A percentile compares a stretch with the other conserved stretches of the same genome.
phyloP scores from a whole-genome alignment of 2,329 filamentous ascomycete species.

The Colletotrichum sp. region DNA sequence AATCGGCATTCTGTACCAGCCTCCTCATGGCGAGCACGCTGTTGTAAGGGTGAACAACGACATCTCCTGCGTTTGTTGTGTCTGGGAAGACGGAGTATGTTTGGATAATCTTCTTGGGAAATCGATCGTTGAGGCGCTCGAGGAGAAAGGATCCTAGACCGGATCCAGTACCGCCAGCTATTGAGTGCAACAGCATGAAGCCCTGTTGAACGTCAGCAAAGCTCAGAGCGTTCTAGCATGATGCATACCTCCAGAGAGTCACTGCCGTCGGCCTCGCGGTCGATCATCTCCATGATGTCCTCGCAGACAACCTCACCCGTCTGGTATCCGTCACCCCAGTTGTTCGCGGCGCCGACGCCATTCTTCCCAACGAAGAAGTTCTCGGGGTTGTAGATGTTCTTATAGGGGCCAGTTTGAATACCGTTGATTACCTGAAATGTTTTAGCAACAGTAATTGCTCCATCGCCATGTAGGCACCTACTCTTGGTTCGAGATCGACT shows the following conservation, averaged over 20 bases:
- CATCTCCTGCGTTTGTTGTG: conserved; percentile 83
- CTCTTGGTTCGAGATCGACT: conserved; percentile 91
- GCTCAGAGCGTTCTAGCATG: background rate
- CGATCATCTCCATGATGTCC: conserved; percentile 99
- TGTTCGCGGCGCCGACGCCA: conserved; percentile 93
- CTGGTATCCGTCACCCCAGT: conserved; percentile 97
- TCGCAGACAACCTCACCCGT: conserved; percentile 91
- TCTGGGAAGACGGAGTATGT: conserved; percentile 99
- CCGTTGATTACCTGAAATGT: conserved; percentile 76
- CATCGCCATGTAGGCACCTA: conserved; percentile 39
- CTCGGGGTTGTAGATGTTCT: conserved; percentile 99
- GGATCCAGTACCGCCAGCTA: conserved; percentile 94
- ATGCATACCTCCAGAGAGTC: conserved; percentile 83
- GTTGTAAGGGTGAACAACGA: conserved; percentile 98
- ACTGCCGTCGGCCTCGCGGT: conserved; percentile 96
- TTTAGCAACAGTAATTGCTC: background rate
- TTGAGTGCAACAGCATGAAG: conserved; percentile 99
- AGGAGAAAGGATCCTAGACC: conserved; percentile 95
- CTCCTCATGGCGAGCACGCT: conserved; percentile 90
- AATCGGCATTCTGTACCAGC: conserved; percentile 94
- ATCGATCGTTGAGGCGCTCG: conserved; percentile 94
- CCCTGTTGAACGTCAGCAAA: conserved; percentile 57
- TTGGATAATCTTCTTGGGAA: conserved; percentile 98
- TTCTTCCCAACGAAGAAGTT: conserved; percentile 98
- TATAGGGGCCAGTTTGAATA: conserved; percentile 93